A percentile compares a stretch with the other conserved stretches of the same genome.
Evolutionary conservation across 2,329 filamentous ascomycete genomes (phyloP).

Genomic region (Trichoderma koningiopsis): DNA sequence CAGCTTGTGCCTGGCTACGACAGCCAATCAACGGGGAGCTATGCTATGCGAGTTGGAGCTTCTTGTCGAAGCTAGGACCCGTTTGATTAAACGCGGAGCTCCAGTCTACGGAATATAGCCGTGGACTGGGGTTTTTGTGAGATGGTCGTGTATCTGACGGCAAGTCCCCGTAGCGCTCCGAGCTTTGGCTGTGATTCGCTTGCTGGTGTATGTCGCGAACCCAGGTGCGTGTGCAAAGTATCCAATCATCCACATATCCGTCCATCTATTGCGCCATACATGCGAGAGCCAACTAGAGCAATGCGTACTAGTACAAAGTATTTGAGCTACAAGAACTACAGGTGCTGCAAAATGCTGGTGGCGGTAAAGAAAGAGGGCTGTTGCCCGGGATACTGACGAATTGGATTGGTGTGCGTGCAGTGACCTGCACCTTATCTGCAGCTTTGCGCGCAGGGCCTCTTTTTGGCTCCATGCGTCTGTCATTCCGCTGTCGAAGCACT

Average conservation of each 20-base stretch:
- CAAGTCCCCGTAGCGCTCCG: conserved; percentile 19
- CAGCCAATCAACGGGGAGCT: conserved; percentile 34
- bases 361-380: not conserved
- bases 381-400: not conserved
- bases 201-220: not conserved
- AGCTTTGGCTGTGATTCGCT: conserved; percentile 8
- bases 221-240: not conserved
- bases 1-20: conserved; percentile 22
- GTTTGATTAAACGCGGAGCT: conserved; percentile 24
- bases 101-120: conserved; percentile 20
- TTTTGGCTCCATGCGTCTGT: not conserved
- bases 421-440: conserved; percentile 12
- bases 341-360: not conserved
- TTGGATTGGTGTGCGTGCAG: not conserved
- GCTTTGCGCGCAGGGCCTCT: not conserved
- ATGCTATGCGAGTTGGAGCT: conserved; percentile 32
- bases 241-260: not conserved
- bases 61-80: conserved; percentile 36
- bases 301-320: not conserved
- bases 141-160: conserved; percentile 8
- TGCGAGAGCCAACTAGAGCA: not conserved
- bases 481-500: not conserved
- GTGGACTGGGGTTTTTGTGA: conserved; percentile 12
- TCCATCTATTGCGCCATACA: not conserved
- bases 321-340: too few species aligned